Evolutionary conservation across 2,329 filamentous ascomycete genomes (phyloP).

Genomic region (Penicillium expansum): DNA sequence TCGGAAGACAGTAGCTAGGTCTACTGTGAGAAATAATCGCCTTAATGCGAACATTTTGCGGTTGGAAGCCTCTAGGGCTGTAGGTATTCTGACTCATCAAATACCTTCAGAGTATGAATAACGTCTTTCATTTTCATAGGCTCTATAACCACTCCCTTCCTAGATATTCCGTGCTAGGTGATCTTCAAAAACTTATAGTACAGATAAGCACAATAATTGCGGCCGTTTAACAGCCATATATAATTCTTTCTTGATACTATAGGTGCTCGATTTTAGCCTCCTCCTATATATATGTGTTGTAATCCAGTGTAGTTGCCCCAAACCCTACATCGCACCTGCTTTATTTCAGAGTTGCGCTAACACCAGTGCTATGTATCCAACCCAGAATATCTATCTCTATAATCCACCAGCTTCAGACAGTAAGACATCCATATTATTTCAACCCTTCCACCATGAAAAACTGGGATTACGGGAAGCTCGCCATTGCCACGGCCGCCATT

Average conservation of each 20-base stretch:
- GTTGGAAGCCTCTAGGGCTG: not conserved
- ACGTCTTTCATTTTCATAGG: not conserved
- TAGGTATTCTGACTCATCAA: not conserved
- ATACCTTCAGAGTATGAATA: not conserved
- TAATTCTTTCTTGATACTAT: too few species aligned
- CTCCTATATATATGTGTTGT: not conserved
- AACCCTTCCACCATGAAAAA: not conserved
- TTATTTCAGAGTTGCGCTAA: not conserved
- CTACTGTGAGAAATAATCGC: not conserved
- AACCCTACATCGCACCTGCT: not conserved
- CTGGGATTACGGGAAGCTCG: conserved; percentile 23
- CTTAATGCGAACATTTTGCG: not conserved
- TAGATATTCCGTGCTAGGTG: not conserved
- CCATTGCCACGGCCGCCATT: conserved; percentile 30
- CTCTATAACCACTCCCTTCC: not conserved
- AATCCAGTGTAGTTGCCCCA: too few species aligned
- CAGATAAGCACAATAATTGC: too few species aligned
- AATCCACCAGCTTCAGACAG: not conserved
- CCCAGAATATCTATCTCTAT: not conserved
- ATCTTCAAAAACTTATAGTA: not conserved
- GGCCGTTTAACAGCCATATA: not conserved
- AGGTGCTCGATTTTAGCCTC: not conserved
- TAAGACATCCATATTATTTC: not conserved
- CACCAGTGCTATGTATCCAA: not conserved
- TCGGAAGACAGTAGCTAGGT: not conserved